Base-by-base conservation (phyloP, 1,284 basidiomycete genomes). In the Apiotrichum veenhuisii region DNA sequence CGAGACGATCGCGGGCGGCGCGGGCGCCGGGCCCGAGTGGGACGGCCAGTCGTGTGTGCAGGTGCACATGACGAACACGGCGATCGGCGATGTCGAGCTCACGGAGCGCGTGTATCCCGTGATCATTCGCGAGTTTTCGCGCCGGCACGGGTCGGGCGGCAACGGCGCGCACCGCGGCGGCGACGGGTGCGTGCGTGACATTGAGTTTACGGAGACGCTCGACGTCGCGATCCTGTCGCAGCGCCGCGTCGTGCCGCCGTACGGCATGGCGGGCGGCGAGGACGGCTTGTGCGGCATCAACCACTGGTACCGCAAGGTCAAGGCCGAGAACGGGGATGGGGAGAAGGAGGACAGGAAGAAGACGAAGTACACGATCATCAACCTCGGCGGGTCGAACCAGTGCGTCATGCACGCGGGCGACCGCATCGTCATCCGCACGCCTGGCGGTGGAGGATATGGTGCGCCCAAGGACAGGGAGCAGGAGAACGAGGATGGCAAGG, bases 1-100 rank as follows among this genome's bases (percentile, higher is more conserved):
- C 73, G 93, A 96, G 81, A 89, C 94, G 0, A 95, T 97, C 56
- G 91, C 90, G 55, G 95, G 94, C n/a, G 94, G 94, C 11, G 89
- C 89, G 1, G 94, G 94, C 7, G 92, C 93, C 0, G 93, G 94
- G 0, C 89, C 91, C 0, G 78, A 79, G 12, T 97, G 92, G 92
- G 85, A 94, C 64, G 94, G 94, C 25, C 67, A 70, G 54, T 58
- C 42, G 37, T 69, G 70, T n/a, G 69, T 71, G 18, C 70, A 72
- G 47, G 64, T 70, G 4, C 66, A 72, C 54, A 70, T 66, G 68
- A 68, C 66, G 17, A 70, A 70, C 48, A 69, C 67, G 12, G 61
- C 61, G 1, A 69, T 69, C 40, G 71, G 70, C 20, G 74, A 76
- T 51, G 69, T 74, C 8, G 74, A 74, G 47, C 60, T 73, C 36